phyloP scores from a whole-genome alignment of 306 rosid genomes.

The Ammopiptanthus mongolicus region DNA sequence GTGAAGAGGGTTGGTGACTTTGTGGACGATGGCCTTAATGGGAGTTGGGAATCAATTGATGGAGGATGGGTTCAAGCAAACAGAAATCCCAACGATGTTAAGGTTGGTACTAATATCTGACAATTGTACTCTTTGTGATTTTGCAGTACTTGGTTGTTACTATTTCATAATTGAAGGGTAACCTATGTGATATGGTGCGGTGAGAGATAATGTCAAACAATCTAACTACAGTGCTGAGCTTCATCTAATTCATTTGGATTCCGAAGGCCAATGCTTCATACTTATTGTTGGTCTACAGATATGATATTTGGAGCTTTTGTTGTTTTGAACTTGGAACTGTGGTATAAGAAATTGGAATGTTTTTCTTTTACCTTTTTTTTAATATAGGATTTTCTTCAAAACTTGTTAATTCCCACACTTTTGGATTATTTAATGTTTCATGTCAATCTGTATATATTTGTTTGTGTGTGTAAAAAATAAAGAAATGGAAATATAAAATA shows the following conservation, averaged over 20 bases:
- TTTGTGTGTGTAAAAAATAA: neutral
- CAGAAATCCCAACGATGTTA: slow-evolving; percentile 27
- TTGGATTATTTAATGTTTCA: neutral
- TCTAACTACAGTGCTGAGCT: slow-evolving; percentile 22
- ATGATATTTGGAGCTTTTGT: slow-evolving; percentile 20
- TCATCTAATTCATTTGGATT: slow-evolving; percentile 8
- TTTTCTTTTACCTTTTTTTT: neutral
- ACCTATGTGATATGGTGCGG: neutral
- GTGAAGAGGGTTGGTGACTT: slow-evolving; percentile 92
- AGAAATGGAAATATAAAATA: neutral
- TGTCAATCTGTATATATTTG: neutral
- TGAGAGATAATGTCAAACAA: slow-evolving; percentile 7
- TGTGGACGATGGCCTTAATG: slow-evolving; percentile 83
- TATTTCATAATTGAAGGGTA: neutral
- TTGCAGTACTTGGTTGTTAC: slow-evolving; percentile 29
- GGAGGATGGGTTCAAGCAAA: slow-evolving; percentile 86
- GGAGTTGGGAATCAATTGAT: slow-evolving; percentile 74
- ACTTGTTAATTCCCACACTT: neutral
- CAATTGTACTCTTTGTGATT: slow-evolving; percentile 2
- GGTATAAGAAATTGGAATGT: slow-evolving; percentile 5
- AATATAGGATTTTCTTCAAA: neutral
- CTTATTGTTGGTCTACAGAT: slow-evolving; percentile 5
- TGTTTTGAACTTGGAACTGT: slow-evolving; percentile 12
- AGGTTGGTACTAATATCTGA: slow-evolving; percentile 11
- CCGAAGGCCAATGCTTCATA: slow-evolving; percentile 16